These are phyloP conservation scores for Sporothrix pallida DNA, from an alignment of 2,329 filamentous ascomycete genomes.

Conservation along the genomic window DNA sequence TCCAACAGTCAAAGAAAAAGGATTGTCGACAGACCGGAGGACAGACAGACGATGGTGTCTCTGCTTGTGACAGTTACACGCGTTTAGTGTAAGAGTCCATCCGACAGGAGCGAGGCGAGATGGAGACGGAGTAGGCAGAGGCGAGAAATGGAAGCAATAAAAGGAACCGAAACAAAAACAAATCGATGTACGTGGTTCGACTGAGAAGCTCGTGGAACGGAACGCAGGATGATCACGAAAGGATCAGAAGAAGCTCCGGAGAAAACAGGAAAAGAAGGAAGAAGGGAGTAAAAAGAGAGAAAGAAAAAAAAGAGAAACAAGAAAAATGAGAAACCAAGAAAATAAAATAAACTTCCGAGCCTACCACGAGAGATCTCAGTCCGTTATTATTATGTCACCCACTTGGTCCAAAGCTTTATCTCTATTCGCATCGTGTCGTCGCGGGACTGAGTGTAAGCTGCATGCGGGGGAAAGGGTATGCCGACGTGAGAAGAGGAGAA, in stretches of 20 bases:
- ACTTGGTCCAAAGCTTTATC: not conserved
- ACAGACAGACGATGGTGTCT: slow-evolving; percentile 23
- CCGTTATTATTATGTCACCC: slow-evolving; percentile 24
- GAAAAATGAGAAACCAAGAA: slow-evolving; percentile 3
- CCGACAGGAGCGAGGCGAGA: not conserved
- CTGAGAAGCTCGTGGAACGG: slow-evolving; percentile 28
- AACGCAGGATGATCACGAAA: slow-evolving; percentile 4
- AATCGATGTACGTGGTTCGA: not conserved
- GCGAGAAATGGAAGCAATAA: not conserved
- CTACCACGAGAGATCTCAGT: slow-evolving; percentile 22
- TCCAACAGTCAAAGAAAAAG: not conserved
- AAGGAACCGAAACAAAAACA: not conserved
- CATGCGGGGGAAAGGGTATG: not conserved
- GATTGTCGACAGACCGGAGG: not conserved
- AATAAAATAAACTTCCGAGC: not conserved
- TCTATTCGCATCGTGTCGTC: not conserved
- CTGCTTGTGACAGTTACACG: slow-evolving; percentile 35
- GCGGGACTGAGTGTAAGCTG: slow-evolving; percentile 1
- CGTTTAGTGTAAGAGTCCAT: slow-evolving; percentile 17
- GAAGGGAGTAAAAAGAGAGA: not conserved
- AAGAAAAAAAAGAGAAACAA: not conserved
- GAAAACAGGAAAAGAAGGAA: not conserved
- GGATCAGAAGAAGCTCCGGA: not conserved
- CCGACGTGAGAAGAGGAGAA: not conserved
- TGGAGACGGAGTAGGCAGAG: not conserved